A percentile compares a stretch with the other conserved stretches of the same genome.
Evolutionary conservation across 805 yeast genomes (phyloP).

Genomic region (Torulaspora quercuum): DNA sequence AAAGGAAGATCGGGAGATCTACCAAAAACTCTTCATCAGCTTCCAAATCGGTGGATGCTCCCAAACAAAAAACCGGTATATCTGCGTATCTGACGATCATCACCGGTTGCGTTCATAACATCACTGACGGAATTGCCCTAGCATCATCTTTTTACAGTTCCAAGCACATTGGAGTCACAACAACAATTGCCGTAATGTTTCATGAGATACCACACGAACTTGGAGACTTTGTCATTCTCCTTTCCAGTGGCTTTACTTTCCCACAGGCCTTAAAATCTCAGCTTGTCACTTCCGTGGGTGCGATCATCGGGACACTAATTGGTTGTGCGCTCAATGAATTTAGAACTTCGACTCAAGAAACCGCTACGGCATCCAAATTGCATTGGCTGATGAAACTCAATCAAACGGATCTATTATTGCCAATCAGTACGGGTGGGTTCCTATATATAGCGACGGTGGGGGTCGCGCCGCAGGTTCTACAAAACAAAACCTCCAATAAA

Average conservation of each 20-base stretch:
- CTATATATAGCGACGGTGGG: conserved; percentile 69
- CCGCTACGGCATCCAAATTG: not conserved
- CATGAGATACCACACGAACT: conserved; percentile 82
- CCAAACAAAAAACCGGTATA: conserved; percentile 29
- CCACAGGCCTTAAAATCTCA: conserved; percentile 66
- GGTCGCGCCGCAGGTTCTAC: conserved; percentile 69
- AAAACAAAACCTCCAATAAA: conserved; percentile 37
- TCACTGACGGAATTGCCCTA: conserved; percentile 74
- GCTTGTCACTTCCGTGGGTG: conserved; percentile 61
- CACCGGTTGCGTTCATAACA: conserved; percentile 70
- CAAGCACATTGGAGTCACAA: conserved; percentile 59
- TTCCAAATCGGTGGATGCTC: conserved; percentile 23
- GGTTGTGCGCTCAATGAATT: conserved; percentile 56
- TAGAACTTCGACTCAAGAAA: conserved; percentile 38
- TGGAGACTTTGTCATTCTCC: conserved; percentile 73
- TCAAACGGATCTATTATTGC: conserved; percentile 46
- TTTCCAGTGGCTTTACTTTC: conserved; percentile 60
- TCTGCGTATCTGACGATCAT: conserved; percentile 64
- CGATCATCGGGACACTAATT: conserved; percentile 59
- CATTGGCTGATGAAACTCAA: conserved; percentile 3
- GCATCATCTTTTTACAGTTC: conserved; percentile 66
- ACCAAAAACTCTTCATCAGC: conserved; percentile 35
- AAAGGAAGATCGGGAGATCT: conserved; percentile 23
- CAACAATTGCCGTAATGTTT: conserved; percentile 65
- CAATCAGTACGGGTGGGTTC: conserved; percentile 76